Percentiles rank a stretch among this genome's conserved stretches.
phyloP scores from a whole-genome alignment of 441 rosid genomes.

The Flueggea neowawraea region DNA sequence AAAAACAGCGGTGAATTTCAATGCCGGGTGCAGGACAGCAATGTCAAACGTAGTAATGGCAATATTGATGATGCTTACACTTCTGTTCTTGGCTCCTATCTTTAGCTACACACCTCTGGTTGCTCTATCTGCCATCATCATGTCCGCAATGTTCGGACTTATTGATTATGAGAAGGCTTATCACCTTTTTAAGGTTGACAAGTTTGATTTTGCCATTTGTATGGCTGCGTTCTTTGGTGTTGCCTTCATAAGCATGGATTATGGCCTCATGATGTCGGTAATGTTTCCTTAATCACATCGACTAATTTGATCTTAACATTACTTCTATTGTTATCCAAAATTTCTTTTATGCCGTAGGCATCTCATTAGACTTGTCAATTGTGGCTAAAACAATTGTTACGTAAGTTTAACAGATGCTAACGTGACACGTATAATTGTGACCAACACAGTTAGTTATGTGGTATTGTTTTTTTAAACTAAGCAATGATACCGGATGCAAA shows the following conservation, averaged over 20 bases:
- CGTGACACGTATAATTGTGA: no score
- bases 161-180: slow-evolving; percentile 56
- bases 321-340: no score
- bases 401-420: no score
- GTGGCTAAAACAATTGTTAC: no score
- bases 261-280: slow-evolving; percentile 77
- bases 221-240: slow-evolving; percentile 78
- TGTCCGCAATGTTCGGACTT: slow-evolving; percentile 88
- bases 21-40: slow-evolving; percentile 64
- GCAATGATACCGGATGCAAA: no score
- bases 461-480: no score
- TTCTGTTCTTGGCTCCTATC: slow-evolving; percentile 70
- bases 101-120: slow-evolving; percentile 89
- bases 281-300: background rate
- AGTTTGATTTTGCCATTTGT: slow-evolving; percentile 75
- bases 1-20: slow-evolving; percentile 84
- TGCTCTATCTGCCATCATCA: slow-evolving; percentile 80
- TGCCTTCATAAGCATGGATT: slow-evolving; percentile 76
- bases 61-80: slow-evolving; percentile 71
- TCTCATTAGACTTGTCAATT: no score
- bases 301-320: no score
- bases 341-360: no score
- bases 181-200: slow-evolving; percentile 72
- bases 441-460: no score
- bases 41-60: slow-evolving; percentile 86